Conservation (phyloP, 2,329 filamentous ascomycete genomes). For the Diplodia sapinea region DNA sequence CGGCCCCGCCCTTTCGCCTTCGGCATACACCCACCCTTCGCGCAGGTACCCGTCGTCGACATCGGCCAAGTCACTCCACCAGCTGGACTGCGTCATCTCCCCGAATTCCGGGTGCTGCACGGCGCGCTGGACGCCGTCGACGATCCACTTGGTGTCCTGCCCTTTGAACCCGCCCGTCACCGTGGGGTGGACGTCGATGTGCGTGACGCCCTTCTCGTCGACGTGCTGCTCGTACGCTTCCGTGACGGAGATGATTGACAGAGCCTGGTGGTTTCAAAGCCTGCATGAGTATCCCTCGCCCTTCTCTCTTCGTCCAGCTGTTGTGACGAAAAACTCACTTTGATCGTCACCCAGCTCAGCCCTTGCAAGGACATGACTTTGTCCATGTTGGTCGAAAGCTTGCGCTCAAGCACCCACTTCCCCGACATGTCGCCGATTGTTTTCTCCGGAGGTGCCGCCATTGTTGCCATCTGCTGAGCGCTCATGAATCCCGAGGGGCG, state of each 20-base stretch:
- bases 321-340: not conserved
- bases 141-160: not conserved
- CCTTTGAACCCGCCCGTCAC: conserved; percentile 12
- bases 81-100: not conserved
- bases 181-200: not conserved
- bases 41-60: conserved; percentile 5
- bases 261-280: not conserved
- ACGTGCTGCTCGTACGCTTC: conserved; percentile 3
- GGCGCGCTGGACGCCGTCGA: not conserved
- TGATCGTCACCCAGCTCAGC: conserved; percentile 2
- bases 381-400: conserved; percentile 2
- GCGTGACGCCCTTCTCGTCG: not conserved
- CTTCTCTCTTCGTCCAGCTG: not conserved
- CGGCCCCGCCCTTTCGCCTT: not conserved
- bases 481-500: too few relatives aligned
- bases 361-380: conserved; percentile 10
- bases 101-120: not conserved
- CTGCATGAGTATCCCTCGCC: too few relatives aligned
- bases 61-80: conserved; percentile 2
- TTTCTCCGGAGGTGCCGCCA: conserved; percentile 11
- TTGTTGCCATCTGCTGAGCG: not conserved
- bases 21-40: conserved; percentile 1
- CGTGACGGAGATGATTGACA: not conserved
- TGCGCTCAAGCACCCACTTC: conserved; percentile 2
- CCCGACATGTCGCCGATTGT: conserved; percentile 1